Evolutionary conservation across 2,329 filamentous ascomycete genomes (phyloP).

Genomic region (Sphaerostilbella broomeana): DNA sequence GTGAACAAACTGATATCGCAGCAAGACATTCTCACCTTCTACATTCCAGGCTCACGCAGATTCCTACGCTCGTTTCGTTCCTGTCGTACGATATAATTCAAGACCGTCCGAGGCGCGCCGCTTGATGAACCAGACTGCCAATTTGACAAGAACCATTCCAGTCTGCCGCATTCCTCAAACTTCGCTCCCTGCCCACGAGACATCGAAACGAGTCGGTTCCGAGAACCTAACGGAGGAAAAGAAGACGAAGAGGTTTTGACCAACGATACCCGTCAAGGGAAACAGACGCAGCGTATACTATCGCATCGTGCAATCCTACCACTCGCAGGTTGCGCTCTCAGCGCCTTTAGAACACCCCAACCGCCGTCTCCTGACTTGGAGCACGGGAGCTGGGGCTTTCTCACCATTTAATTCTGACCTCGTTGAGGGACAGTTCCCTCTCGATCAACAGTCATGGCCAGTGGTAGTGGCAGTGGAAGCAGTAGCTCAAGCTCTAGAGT

Average conservation of each 20-base stretch:
- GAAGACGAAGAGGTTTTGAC: background rate
- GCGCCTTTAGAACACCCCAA: constrained; percentile 15
- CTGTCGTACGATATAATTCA: background rate
- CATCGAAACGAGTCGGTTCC: background rate
- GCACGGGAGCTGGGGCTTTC: constrained; percentile 17
- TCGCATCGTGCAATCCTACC: background rate
- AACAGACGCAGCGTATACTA: background rate
- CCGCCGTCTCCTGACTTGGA: constrained; percentile 20
- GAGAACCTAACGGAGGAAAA: background rate
- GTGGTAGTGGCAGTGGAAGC: constrained; percentile 19
- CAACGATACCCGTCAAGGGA: background rate
- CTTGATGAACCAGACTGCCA: background rate
- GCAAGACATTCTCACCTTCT: constrained; percentile 9
- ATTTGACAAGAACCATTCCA: constrained; percentile 6
- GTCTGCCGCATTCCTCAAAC: background rate
- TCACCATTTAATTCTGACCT: constrained; percentile 6
- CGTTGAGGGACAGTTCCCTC: constrained; percentile 12
- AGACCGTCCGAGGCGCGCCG: background rate
- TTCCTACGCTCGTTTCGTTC: constrained; percentile 2
- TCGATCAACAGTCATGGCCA: constrained; percentile 9
- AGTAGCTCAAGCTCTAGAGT: constrained; percentile 16
- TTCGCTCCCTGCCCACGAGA: background rate
- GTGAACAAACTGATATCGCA: constrained; percentile 10
- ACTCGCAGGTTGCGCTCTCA: constrained; percentile 5
- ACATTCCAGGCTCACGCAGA: constrained; percentile 10